Evolutionary conservation across 768 basidiomycete species (phyloP).

Genomic region (Suillus luteus): DNA sequence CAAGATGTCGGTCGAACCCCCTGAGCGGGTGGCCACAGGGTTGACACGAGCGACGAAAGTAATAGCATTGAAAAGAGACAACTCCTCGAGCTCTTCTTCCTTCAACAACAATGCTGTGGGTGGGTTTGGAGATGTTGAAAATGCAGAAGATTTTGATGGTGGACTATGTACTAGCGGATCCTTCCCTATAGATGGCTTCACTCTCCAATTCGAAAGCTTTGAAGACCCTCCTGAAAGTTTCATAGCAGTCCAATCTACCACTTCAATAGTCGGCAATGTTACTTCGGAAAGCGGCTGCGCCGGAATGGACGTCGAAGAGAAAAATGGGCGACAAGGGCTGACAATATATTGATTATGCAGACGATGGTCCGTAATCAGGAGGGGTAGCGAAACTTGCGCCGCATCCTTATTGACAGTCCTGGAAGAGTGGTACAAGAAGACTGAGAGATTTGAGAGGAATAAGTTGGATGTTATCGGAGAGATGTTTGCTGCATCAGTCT

Average conservation of each 20-base stretch:
- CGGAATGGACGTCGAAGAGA: constrained; percentile 18
- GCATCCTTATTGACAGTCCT: constrained; percentile 12
- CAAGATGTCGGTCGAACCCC: constrained; percentile 21
- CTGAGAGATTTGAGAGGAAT: constrained; percentile 50
- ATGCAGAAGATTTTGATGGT: constrained; percentile 18
- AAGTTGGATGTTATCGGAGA: constrained; percentile 15
- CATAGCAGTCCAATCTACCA: constrained; percentile 63
- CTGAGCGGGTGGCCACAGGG: constrained; percentile 3
- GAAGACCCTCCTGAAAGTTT: constrained; percentile 43
- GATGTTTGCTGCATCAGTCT: constrained; percentile 13
- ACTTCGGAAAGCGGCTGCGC: constrained; percentile 22
- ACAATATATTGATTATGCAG: constrained; percentile 59
- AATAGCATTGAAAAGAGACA: constrained; percentile 20
- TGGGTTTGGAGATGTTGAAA: constrained; percentile 20
- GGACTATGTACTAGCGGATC: constrained; percentile 23
- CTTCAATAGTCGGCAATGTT: constrained; percentile 55
- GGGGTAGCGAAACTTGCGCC: constrained; percentile 51
- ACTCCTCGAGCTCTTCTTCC: constrained; percentile 19
- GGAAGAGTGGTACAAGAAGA: constrained; percentile 50
- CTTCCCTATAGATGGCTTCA: constrained; percentile 31
- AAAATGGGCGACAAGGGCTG: constrained; percentile 44
- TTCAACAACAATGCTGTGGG: constrained; percentile 22
- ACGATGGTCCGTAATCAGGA: constrained; percentile 74
- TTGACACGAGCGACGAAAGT: constrained; percentile 19
- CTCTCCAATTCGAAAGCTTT: constrained; percentile 66